Percentiles rank a stretch among this genome's conserved stretches.
phyloP scores from a whole-genome alignment of 495 filamentous ascomycete species.

The Talaromyces ruber region DNA sequence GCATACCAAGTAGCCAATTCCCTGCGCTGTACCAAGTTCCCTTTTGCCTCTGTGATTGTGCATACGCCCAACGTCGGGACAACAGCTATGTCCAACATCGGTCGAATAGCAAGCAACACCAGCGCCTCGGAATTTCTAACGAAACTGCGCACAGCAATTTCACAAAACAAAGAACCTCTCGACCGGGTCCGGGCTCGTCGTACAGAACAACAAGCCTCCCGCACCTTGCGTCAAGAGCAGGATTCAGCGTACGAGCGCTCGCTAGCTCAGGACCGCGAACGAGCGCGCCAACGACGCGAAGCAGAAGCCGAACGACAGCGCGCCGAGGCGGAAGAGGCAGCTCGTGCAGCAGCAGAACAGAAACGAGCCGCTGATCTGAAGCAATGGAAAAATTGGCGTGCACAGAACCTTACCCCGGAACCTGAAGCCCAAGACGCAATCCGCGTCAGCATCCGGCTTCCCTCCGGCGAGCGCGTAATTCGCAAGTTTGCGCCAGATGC shows the following conservation, averaged over 20 bases:
- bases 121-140: constrained; percentile 57
- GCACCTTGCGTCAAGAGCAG: constrained; percentile 73
- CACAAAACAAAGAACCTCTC: constrained; percentile 60
- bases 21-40: constrained; percentile 81
- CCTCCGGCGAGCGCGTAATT: constrained; percentile 61
- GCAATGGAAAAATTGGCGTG: constrained; percentile 79
- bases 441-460: constrained; percentile 75
- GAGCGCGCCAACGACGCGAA: constrained; percentile 63
- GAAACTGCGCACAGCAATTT: constrained; percentile 60
- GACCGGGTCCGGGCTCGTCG: constrained; percentile 58
- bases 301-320: constrained; percentile 58
- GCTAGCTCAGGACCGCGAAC: constrained; percentile 77
- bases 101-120: constrained; percentile 62
- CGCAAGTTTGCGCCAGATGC: constrained; percentile 59
- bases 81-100: constrained; percentile 78
- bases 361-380: constrained; percentile 45
- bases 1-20: constrained; percentile 83
- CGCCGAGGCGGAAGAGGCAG: constrained; percentile 53
- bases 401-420: constrained; percentile 54
- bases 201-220: constrained; percentile 66
- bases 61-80: constrained; percentile 75
- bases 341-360: constrained; percentile 55
- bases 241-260: constrained; percentile 89
- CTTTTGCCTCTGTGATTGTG: constrained; percentile 74
- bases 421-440: constrained; percentile 65